Evolutionary conservation across 2,329 filamentous ascomycete genomes (phyloP).

Genomic region (Periconia digitata): DNA sequence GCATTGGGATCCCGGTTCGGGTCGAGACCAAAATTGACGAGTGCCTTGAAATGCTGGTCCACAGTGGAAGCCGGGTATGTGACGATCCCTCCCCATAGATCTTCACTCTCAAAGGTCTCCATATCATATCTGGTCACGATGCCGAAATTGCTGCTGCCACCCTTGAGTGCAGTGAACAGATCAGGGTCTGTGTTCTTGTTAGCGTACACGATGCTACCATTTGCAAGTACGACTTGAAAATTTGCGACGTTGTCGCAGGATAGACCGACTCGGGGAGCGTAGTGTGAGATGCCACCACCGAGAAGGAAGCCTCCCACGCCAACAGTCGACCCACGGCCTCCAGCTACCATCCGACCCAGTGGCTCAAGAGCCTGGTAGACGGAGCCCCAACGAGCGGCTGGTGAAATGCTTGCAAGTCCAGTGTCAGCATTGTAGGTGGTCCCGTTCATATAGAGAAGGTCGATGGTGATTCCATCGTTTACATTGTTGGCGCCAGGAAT

Average conservation of each 20-base stretch:
- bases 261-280: constrained; percentile 7
- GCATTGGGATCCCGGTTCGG: constrained; percentile 9
- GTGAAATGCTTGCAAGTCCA: constrained; percentile 8
- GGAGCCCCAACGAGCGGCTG: constrained; percentile 17
- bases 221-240: constrained; percentile 41
- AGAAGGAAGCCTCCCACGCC: constrained; percentile 14
- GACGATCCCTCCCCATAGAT: constrained; percentile 15
- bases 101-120: constrained; percentile 18
- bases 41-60: constrained; percentile 5
- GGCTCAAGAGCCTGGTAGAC: constrained; percentile 14
- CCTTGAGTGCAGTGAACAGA: constrained; percentile 39
- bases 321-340: constrained; percentile 11
- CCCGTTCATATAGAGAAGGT: constrained; percentile 13
- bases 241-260: constrained; percentile 21
- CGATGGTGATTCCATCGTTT: constrained; percentile 20
- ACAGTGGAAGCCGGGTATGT: not conserved
- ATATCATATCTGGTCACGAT: constrained; percentile 26
- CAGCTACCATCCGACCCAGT: constrained; percentile 5
- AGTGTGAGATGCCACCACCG: constrained; percentile 19
- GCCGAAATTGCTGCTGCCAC: constrained; percentile 31
- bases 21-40: constrained; percentile 12
- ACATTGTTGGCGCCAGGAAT: constrained; percentile 17
- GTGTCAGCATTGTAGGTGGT: constrained; percentile 6
- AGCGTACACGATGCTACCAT: constrained; percentile 25
- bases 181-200: constrained; percentile 16